Percentiles rank a stretch among this genome's conserved stretches.
Evolutionary conservation across 2,329 filamentous ascomycete species (phyloP).

Genomic region (Beauveria pseudobassiana): DNA sequence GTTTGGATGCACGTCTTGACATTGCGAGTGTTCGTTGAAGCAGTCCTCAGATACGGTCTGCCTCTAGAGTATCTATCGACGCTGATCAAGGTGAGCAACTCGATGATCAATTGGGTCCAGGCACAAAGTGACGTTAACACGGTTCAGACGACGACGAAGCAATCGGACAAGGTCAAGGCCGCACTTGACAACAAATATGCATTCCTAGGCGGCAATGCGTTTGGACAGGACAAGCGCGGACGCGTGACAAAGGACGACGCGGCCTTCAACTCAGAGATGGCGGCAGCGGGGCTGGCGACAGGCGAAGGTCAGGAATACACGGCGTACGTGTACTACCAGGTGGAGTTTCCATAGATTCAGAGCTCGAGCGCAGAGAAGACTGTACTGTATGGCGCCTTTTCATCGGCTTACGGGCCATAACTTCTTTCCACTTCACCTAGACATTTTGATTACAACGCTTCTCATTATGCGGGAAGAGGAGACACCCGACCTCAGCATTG

Average conservation of each 20-base stretch:
- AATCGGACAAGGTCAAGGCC: slow-evolving; percentile 69
- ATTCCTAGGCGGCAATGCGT: slow-evolving; percentile 90
- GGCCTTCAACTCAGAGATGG: slow-evolving; percentile 72
- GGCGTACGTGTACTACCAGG: slow-evolving; percentile 94
- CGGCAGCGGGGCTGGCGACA: slow-evolving; percentile 59
- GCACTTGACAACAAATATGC: slow-evolving; percentile 78
- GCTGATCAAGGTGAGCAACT: slow-evolving; percentile 64
- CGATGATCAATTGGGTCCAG: neutral
- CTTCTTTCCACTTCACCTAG: slow-evolving; percentile 1
- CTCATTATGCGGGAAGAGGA: neutral
- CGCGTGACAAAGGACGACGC: slow-evolving; percentile 86
- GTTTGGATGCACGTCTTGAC: slow-evolving; percentile 90
- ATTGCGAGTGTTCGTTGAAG: slow-evolving; percentile 92
- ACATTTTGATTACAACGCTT: neutral
- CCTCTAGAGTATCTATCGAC: slow-evolving; percentile 84
- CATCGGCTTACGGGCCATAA: neutral
- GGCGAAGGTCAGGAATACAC: slow-evolving; percentile 80
- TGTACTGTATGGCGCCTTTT: slow-evolving; percentile 3
- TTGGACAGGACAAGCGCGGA: slow-evolving; percentile 89
- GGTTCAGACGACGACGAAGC: slow-evolving; percentile 70
- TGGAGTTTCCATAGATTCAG: slow-evolving; percentile 56
- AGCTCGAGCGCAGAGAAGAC: neutral
- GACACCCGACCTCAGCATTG: neutral
- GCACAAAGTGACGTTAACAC: neutral
- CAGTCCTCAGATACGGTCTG: slow-evolving; percentile 89